A percentile compares a stretch with the other conserved stretches of the same genome.
Evolutionary conservation across 768 basidiomycete species (phyloP).

Genomic region (Boletus reticuloceps): DNA sequence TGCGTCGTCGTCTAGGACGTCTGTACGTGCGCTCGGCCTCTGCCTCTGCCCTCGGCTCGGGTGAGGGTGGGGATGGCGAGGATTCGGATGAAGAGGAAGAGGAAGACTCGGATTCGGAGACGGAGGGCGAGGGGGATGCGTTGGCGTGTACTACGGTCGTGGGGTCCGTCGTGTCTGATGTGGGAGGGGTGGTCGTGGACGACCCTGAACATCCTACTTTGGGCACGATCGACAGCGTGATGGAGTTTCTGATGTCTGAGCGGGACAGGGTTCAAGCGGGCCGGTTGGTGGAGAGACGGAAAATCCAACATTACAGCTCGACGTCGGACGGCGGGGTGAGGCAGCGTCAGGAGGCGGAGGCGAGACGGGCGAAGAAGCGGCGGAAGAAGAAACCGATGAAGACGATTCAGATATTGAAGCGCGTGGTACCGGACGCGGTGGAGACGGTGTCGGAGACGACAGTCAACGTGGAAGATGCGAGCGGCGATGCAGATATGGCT

Average conservation of each 20-base stretch:
- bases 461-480: constrained; percentile 19
- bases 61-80: background rate
- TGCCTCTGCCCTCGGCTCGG: background rate
- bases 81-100: constrained; percentile 19
- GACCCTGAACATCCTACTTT: constrained; percentile 57
- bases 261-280: constrained; percentile 54
- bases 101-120: constrained; percentile 27
- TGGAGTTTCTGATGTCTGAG: constrained; percentile 75
- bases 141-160: constrained; percentile 23
- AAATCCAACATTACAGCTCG: constrained; percentile 28
- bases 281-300: constrained; percentile 27
- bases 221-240: constrained; percentile 68
- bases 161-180: constrained; percentile 23
- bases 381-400: constrained; percentile 35
- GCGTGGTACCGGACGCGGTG: constrained; percentile 13
- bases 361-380: constrained; percentile 38
- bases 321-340: constrained; percentile 38
- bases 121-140: constrained; percentile 37
- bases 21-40: too few species aligned
- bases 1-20: background rate
- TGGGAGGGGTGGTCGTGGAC: background rate
- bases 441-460: constrained; percentile 25
- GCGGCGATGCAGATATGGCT: constrained; percentile 26
- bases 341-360: constrained; percentile 38
- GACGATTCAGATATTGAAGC: constrained; percentile 29